Percentiles rank a stretch among this genome's conserved stretches.
These are phyloP conservation scores for Hibiscus tridactylites DNA, from an alignment of 345 rosid species.

Conservation along the genomic window DNA sequence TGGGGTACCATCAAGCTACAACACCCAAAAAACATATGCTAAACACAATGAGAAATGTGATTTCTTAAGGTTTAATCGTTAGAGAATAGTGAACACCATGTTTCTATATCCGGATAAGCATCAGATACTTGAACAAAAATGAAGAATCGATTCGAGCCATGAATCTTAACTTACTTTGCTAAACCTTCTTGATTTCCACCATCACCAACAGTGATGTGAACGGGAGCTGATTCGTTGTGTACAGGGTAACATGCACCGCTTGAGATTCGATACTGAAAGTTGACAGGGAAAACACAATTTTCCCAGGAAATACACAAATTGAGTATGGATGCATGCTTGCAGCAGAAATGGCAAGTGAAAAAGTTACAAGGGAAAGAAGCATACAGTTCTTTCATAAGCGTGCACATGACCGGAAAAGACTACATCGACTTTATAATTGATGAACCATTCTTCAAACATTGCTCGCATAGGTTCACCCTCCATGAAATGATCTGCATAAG, in stretches of 20 bases:
- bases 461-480: slow-evolving; percentile 92
- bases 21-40: background rate
- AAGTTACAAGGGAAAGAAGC: slow-evolving; percentile 2
- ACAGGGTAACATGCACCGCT: slow-evolving; percentile 54
- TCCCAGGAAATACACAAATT: background rate
- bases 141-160: background rate
- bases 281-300: background rate
- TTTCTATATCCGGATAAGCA: too few relatives aligned
- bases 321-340: background rate
- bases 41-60: background rate
- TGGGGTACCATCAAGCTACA: slow-evolving; percentile 79
- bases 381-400: slow-evolving; percentile 97
- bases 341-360: background rate
- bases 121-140: background rate
- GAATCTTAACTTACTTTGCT: background rate
- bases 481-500: slow-evolving; percentile 86
- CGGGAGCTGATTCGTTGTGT: slow-evolving; percentile 75
- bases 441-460: slow-evolving; percentile 73
- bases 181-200: slow-evolving; percentile 64
- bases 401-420: slow-evolving; percentile 95
- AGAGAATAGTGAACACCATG: too few relatives aligned
- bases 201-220: slow-evolving; percentile 86
- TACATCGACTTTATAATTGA: slow-evolving; percentile 58
- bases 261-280: slow-evolving; percentile 69
- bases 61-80: background rate